phyloP scores from a whole-genome alignment of 768 basidiomycete species.

The Leccinum arenicola region DNA sequence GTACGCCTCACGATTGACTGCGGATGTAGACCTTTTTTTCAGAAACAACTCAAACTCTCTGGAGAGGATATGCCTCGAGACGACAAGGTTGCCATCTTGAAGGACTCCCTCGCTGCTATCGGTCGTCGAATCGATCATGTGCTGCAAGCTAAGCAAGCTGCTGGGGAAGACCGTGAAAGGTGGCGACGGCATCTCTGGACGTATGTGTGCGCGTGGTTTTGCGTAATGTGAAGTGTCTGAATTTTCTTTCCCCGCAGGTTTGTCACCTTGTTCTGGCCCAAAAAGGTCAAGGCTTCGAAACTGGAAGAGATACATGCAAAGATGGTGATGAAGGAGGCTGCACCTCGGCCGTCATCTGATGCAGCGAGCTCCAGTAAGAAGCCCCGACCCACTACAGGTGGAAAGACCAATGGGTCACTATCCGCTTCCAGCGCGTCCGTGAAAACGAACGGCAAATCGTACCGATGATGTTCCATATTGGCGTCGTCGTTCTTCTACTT shows the following conservation, averaged over 20 bases:
- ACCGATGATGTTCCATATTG: conserved; percentile 47
- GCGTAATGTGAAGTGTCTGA: conserved; percentile 10
- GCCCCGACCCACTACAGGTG: conserved; percentile 47
- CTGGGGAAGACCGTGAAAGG: conserved; percentile 79
- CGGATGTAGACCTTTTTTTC: conserved; percentile 8
- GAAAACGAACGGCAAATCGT: conserved; percentile 60
- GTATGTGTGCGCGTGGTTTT: conserved; percentile 47
- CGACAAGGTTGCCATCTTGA: conserved; percentile 93
- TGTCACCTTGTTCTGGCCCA: conserved; percentile 96
- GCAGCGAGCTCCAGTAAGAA: conserved; percentile 50
- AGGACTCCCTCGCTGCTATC: conserved; percentile 92
- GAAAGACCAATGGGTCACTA: conserved; percentile 53
- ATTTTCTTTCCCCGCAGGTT: conserved; percentile 52
- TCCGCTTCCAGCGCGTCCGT: conserved; percentile 42
- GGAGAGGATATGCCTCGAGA: conserved; percentile 93
- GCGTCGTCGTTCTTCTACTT: conserved; percentile 15
- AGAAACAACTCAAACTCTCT: conserved; percentile 95
- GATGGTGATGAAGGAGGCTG: conserved; percentile 87
- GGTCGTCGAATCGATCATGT: conserved; percentile 89
- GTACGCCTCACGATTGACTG: neutral
- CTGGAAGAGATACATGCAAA: conserved; percentile 94
- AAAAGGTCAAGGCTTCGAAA: conserved; percentile 92
- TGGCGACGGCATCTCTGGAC: conserved; percentile 98
- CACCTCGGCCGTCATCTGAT: conserved; percentile 57
- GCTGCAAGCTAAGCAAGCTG: conserved; percentile 67